Evolutionary conservation across 306 rosid species (phyloP).

Genomic region (Gleditsia sinensis): DNA sequence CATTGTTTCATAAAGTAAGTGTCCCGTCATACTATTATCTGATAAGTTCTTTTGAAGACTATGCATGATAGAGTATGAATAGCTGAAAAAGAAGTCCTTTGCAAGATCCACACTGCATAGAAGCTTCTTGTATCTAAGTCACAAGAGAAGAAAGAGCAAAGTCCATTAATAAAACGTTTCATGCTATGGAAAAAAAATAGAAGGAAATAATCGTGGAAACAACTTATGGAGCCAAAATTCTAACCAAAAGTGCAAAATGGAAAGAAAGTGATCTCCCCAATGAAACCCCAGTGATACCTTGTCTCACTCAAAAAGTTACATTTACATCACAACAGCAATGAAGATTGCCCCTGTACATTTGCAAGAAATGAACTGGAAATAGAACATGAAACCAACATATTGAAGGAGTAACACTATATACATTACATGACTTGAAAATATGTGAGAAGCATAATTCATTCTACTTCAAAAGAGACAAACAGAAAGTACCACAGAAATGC

Average conservation of each 20-base stretch:
- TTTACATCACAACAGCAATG: slow-evolving; percentile 89
- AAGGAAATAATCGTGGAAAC: slow-evolving; percentile 20
- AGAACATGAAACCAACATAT: slow-evolving; percentile 48
- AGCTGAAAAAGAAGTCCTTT: slow-evolving; percentile 99
- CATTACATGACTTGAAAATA: slow-evolving; percentile 36
- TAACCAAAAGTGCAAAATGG: slow-evolving; percentile 36
- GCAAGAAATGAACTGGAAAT: slow-evolving; percentile 60
- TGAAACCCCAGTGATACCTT: slow-evolving; percentile 80
- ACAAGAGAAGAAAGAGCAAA: slow-evolving; percentile 54
- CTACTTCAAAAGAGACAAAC: slow-evolving; percentile 41
- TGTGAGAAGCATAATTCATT: slow-evolving; percentile 38
- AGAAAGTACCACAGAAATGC: slow-evolving; percentile 48
- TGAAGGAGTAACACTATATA: slow-evolving; percentile 37
- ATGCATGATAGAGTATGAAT: slow-evolving; percentile 88
- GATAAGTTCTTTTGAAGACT: slow-evolving; percentile 87
- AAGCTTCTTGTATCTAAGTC: slow-evolving; percentile 98
- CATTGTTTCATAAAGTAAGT: slow-evolving; percentile 69
- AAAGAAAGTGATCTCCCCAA: slow-evolving; percentile 55
- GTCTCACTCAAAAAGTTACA: slow-evolving; percentile 78
- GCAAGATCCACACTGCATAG: slow-evolving; percentile 97
- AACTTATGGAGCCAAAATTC: slow-evolving; percentile 36
- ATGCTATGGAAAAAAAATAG: slow-evolving; percentile 17
- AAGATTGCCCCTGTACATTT: slow-evolving; percentile 76
- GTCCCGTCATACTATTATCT: slow-evolving; percentile 54
- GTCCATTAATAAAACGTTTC: slow-evolving; percentile 48